Evolutionary conservation across 495 filamentous ascomycete species (phyloP).

Genomic region (Bombardia bombarda): DNA sequence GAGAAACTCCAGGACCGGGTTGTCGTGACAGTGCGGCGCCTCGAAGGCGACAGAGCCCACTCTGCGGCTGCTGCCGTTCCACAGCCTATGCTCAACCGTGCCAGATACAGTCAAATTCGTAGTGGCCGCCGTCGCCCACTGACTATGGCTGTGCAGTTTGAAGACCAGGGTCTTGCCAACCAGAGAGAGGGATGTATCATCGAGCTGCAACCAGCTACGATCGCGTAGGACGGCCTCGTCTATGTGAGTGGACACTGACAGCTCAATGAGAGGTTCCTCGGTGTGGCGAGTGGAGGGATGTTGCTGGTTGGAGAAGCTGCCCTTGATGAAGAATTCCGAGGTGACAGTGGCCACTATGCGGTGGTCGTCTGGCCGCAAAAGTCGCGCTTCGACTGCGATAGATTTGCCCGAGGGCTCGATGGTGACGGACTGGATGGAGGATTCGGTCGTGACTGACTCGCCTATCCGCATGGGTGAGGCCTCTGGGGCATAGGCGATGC

Average conservation of each 20-base stretch:
- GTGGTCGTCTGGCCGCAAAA: conserved; percentile 23
- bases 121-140: not conserved
- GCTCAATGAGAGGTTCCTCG: not conserved
- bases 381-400: conserved; percentile 88
- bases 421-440: conserved; percentile 85
- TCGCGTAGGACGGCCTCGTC: not conserved
- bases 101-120: too few relatives aligned
- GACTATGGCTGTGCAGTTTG: not conserved
- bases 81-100: not conserved
- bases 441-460: conserved; percentile 53
- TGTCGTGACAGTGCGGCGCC: not conserved
- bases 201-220: not conserved
- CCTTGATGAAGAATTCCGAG: not conserved
- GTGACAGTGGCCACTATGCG: not conserved
- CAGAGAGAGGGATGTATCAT: not conserved
- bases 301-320: not conserved
- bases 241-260: not conserved
- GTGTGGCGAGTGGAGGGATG: not conserved
- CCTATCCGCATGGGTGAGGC: not conserved
- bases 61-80: not conserved
- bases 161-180: not conserved
- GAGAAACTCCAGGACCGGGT: not conserved
- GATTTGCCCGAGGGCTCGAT: conserved; percentile 92
- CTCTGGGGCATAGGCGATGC: not conserved
- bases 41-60: not conserved